Evolutionary conservation across 192 early-diverging fungal species (phyloP).

Genomic region (Bifiguratus adelaidae): DNA sequence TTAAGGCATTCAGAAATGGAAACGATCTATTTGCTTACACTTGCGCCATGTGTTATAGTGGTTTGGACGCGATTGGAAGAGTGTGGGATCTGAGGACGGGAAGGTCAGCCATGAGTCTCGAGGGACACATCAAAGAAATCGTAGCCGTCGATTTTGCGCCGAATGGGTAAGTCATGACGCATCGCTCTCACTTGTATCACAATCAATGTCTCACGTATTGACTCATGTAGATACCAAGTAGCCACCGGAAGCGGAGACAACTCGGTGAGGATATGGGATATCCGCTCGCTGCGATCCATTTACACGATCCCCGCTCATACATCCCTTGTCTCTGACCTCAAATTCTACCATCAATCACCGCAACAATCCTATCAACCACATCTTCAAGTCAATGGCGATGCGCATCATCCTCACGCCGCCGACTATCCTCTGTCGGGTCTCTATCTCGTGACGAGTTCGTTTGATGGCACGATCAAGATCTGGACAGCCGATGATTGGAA

Average conservation of each 20-base stretch:
- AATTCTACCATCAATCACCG: constrained; percentile 36
- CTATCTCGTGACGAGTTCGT: constrained; percentile 70
- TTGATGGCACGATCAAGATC: constrained; percentile 87
- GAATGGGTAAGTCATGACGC: constrained; percentile 40
- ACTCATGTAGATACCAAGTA: constrained; percentile 52
- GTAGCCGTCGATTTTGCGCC: constrained; percentile 84
- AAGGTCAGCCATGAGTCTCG: constrained; percentile 73
- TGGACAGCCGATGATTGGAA: constrained; percentile 94
- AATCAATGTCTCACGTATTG: not conserved
- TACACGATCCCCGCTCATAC: constrained; percentile 89
- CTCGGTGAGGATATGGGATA: constrained; percentile 85
- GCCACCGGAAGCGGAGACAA: constrained; percentile 91
- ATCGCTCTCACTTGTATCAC: not conserved
- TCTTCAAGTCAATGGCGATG: constrained; percentile 6
- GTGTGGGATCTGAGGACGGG: constrained; percentile 96
- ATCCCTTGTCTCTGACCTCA: constrained; percentile 79
- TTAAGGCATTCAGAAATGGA: not conserved
- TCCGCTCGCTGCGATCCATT: constrained; percentile 62
- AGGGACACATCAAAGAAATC: constrained; percentile 90
- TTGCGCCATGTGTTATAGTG: constrained; percentile 26
- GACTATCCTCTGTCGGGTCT: constrained; percentile 43
- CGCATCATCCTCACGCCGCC: constrained; percentile 14
- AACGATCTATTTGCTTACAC: not conserved
- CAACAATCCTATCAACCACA: constrained; percentile 18
- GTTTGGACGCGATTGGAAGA: constrained; percentile 85